These are phyloP conservation scores for Saprolegnia parasitica DNA, from an alignment of 352 stramenopile species.

Conservation along the genomic window DNA sequence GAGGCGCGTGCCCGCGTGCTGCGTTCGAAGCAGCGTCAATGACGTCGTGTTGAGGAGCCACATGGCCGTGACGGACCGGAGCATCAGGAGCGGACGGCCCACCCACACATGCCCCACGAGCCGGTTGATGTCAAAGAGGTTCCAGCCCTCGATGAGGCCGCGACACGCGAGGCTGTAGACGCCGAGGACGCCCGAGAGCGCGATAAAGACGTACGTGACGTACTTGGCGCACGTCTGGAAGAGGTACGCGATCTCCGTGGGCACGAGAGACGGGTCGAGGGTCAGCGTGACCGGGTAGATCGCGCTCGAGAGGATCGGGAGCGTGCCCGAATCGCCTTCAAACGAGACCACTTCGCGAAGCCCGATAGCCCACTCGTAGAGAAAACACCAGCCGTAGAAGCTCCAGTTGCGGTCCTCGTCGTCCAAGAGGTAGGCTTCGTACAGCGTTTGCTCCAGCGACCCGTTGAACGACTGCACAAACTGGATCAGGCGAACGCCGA, in stretches of 20 bases:
- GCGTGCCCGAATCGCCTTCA: background rate
- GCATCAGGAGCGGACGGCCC: constrained; percentile 8
- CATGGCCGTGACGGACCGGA: background rate
- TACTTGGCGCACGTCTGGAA: background rate
- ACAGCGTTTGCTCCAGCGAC: background rate
- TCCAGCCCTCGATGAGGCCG: constrained; percentile 3
- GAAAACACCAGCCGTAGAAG: constrained; percentile 3
- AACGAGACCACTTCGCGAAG: constrained; percentile 13
- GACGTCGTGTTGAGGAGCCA: constrained; percentile 13
- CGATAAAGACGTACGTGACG: constrained; percentile 8
- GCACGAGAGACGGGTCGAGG: background rate
- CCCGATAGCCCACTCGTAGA: constrained; percentile 7
- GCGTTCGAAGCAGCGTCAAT: background rate
- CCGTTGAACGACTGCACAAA: background rate
- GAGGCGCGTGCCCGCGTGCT: background rate
- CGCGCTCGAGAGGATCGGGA: background rate
- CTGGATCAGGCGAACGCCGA: background rate
- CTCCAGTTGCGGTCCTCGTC: background rate
- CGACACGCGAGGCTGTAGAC: background rate
- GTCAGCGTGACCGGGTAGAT: background rate
- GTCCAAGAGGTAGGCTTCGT: background rate
- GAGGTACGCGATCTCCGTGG: background rate
- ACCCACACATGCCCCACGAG: constrained; percentile 16
- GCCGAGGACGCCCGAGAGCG: background rate
- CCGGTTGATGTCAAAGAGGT: constrained; percentile 14